These are phyloP conservation scores for Filobasidium wieringae DNA, from an alignment of 768 basidiomycete species.

Conservation along the genomic window DNA sequence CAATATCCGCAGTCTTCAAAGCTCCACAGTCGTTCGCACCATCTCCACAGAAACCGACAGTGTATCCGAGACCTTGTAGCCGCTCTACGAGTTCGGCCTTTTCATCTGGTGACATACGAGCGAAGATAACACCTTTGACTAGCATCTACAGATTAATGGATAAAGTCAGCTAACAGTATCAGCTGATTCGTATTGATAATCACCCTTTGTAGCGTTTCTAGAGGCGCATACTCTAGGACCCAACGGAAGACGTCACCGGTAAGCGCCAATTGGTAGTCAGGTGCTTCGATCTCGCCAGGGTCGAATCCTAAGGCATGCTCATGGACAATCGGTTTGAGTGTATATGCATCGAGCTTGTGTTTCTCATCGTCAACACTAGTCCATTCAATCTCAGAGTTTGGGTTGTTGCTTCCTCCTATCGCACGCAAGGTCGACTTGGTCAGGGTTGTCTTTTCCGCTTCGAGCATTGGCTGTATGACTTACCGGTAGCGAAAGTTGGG, in stretches of 20 bases:
- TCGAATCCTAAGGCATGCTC: constrained; percentile 53
- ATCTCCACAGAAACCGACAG: constrained; percentile 95
- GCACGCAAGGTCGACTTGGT: no score
- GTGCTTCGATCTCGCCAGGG: constrained; percentile 57
- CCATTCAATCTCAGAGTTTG: constrained; percentile 63
- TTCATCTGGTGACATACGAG: constrained; percentile 98
- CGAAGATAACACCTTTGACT: constrained; percentile 89
- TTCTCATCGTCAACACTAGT: constrained; percentile 74
- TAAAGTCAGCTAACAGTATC: neutral
- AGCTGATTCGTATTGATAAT: constrained; percentile 25
- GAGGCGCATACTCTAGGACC: constrained; percentile 89
- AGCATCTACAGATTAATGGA: constrained; percentile 58
- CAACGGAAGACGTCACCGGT: constrained; percentile 95
- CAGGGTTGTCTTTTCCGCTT: neutral
- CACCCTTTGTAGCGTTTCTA: constrained; percentile 88
- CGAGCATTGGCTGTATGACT: constrained; percentile 6
- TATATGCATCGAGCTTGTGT: constrained; percentile 79
- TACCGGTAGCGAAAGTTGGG: constrained; percentile 66
- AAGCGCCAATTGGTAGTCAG: constrained; percentile 81
- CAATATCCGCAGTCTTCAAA: constrained; percentile 95
- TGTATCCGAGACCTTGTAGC: constrained; percentile 83
- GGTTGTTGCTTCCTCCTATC: neutral
- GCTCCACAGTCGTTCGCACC: constrained; percentile 99
- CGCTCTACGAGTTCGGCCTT: constrained; percentile 97
- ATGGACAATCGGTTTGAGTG: constrained; percentile 58